A percentile compares a stretch with the other conserved stretches of the same genome.
phyloP scores from a whole-genome alignment of 139 green algal species.

The Chlorella sorokiniana region DNA sequence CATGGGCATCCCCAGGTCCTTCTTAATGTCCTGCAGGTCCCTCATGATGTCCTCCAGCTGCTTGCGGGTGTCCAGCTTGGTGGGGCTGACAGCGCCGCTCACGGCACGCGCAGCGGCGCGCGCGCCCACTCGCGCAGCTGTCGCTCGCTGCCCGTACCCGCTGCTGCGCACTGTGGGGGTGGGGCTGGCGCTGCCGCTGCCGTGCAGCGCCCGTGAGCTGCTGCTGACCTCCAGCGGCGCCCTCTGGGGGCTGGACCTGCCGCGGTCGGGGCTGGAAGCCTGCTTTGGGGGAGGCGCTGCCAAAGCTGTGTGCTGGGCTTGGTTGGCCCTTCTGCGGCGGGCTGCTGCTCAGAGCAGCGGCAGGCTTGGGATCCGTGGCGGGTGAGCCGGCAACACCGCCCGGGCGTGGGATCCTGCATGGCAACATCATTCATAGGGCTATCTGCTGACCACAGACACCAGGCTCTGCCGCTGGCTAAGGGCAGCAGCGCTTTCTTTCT shows the following conservation, averaged over 20 bases:
- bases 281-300: neutral
- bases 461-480: neutral
- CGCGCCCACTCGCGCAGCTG: neutral
- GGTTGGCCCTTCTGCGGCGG: neutral
- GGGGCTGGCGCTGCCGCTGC: neutral
- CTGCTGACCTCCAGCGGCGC: neutral
- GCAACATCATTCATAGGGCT: neutral
- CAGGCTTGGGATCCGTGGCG: neutral
- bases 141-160: neutral
- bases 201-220: neutral
- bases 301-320: slow-evolving; percentile 12
- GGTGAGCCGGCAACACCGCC: neutral
- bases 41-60: slow-evolving; percentile 42
- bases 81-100: neutral
- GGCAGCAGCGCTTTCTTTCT: too few relatives aligned
- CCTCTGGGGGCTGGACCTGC: neutral
- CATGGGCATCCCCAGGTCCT: slow-evolving; percentile 18
- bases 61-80: slow-evolving; percentile 20
- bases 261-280: neutral
- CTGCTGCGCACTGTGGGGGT: neutral
- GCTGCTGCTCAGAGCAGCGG: neutral
- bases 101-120: neutral
- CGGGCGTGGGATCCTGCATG: slow-evolving; percentile 5
- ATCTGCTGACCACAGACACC: neutral
- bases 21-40: slow-evolving; percentile 42